Evolutionary conservation across 1,284 basidiomycete genomes (phyloP), one percentile per base, ranked within the genome.

Genomic region (Polyporus tsugae): DNA sequence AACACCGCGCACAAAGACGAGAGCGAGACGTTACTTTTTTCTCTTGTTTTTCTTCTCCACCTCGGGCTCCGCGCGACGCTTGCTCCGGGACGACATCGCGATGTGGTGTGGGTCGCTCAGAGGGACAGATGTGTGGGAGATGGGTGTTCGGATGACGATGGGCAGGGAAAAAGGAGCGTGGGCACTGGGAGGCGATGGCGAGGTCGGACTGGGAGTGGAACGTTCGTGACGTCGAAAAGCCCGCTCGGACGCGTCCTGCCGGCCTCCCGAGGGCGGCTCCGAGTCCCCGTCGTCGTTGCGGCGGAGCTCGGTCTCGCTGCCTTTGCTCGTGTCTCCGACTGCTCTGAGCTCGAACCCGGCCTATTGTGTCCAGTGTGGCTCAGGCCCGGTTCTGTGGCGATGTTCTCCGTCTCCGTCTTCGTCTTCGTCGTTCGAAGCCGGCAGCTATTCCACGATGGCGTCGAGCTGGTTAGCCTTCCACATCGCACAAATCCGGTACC

Each of bases 21-120:
- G 65, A 61, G 57, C 62, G 66, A 29, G 29, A 58, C 64, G 72
- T 75, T 73, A 80, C 79, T 79, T 81, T 75, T 80, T 80, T 59
- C 75, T 77, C 60, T 71, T 66, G 63, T 74, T 74, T 73, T 74
- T 74, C 73, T 74, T 74, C 72, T 75, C 74, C 19, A 68, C 64
- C 59, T 79, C 78, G 62, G 73, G 67, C 63, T 78, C 78, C 7
- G 77, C 78, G 57, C 75, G 74, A 64, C 80, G 78, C 71, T 81
- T 81, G 62, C 70, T 73, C 52, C 74, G 74, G 36, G 77, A 76
- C 49, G 75, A 76, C 78, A 80, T 80, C 67, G 60, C 22, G 36
- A 11, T 60, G 25, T n/a, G n/a, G n/a, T n/a, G n/a, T n/a, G 1
- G 52, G 29, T 25, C 44, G 60, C 38, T 22, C 57, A 36, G 52